Conservation (phyloP, 768 basidiomycete genomes). For the Russula earlei region DNA sequence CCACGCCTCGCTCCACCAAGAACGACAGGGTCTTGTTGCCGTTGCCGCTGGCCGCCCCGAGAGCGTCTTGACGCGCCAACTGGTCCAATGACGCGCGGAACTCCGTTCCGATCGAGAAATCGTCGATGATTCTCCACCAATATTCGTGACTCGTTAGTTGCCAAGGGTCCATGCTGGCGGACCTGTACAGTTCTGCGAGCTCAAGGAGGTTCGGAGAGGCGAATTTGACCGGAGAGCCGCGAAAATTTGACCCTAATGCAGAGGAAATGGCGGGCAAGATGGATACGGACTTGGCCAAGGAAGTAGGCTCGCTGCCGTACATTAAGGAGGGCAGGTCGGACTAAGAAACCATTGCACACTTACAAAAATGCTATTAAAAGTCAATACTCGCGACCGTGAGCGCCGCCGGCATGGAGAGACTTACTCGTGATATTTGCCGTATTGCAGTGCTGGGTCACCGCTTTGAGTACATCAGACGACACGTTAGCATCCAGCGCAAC, state of each 20-base stretch:
- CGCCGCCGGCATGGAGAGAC: conserved; percentile 21
- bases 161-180: conserved; percentile 35
- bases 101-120: conserved; percentile 51
- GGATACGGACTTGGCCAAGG: conserved; percentile 63
- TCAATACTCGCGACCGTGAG: background rate
- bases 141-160: conserved; percentile 42
- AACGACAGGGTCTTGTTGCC: conserved; percentile 47
- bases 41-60: conserved; percentile 12
- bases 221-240: conserved; percentile 48
- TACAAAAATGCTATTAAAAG: conserved; percentile 61
- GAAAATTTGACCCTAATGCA: conserved; percentile 24
- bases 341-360: conserved; percentile 22
- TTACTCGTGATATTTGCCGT: conserved; percentile 43
- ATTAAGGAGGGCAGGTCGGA: background rate
- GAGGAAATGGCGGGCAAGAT: conserved; percentile 56
- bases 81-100: conserved; percentile 61
- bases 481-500: conserved; percentile 76
- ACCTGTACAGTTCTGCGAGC: conserved; percentile 48
- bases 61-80: conserved; percentile 41
- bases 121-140: conserved; percentile 63
- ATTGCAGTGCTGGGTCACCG: conserved; percentile 44
- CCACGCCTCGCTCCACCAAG: conserved; percentile 59
- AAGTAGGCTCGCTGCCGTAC: conserved; percentile 79
- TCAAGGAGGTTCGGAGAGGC: conserved; percentile 84
- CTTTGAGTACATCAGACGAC: conserved; percentile 40